Evolutionary conservation across 441 rosid species (phyloP).

Genomic region (Lepidium campestre): DNA sequence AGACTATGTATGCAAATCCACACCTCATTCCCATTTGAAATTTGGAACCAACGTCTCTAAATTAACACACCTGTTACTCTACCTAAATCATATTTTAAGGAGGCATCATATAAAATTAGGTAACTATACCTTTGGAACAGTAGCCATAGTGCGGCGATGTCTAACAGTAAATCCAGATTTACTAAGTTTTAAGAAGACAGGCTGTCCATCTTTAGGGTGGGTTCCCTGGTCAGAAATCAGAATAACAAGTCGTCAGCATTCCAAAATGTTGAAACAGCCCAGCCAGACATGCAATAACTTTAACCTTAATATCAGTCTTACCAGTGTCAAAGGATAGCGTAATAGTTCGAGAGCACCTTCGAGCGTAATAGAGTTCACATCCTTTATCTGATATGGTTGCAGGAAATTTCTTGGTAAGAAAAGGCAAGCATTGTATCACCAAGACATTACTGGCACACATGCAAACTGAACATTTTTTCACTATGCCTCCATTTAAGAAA

Average conservation of each 20-base stretch:
- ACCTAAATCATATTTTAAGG: conserved; percentile 1
- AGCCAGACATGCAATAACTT: neutral
- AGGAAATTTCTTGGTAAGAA: conserved; percentile 1
- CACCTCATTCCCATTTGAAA: neutral
- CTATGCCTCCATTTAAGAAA: neutral
- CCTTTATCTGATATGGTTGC: conserved; percentile 55
- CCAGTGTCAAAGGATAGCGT: conserved; percentile 78
- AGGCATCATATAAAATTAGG: conserved; percentile 2
- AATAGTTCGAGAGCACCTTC: conserved; percentile 75
- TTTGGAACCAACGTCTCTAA: neutral
- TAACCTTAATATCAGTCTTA: conserved; percentile 28
- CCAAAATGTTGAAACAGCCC: conserved; percentile 6
- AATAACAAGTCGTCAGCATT: conserved; percentile 11
- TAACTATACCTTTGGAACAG: conserved; percentile 78
- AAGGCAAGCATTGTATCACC: neutral
- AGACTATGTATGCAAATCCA: conserved; percentile 4
- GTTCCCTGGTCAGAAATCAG: conserved; percentile 56
- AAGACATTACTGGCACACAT: neutral
- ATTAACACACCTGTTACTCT: conserved; percentile 4
- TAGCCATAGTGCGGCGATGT: conserved; percentile 74
- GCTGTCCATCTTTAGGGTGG: conserved; percentile 80
- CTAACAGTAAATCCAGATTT: conserved; percentile 60
- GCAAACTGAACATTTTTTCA: conserved; percentile 2
- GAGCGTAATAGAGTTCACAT: conserved; percentile 54
- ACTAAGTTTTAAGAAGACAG: conserved; percentile 61